phyloP scores from a whole-genome alignment of 306 rosid species.

The Hippophae rhamnoides region DNA sequence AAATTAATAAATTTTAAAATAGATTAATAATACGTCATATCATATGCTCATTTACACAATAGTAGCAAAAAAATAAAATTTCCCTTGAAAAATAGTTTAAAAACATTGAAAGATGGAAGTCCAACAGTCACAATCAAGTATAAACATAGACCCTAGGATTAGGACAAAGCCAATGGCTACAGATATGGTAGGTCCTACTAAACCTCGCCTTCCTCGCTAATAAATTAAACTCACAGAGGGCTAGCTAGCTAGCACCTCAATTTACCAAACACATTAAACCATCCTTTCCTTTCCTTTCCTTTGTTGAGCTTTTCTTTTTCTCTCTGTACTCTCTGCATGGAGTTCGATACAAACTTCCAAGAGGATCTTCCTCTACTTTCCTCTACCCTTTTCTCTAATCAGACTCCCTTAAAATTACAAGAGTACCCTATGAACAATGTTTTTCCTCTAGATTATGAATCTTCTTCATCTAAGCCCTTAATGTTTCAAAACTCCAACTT shows the following conservation, averaged over 20 bases:
- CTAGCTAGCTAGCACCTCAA: not conserved
- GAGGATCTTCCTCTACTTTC: constrained; percentile 9
- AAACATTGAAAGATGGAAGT: constrained; percentile 15
- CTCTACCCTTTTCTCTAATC: constrained; percentile 14
- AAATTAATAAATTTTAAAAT: constrained; percentile 4
- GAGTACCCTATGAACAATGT: not conserved
- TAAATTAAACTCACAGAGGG: constrained; percentile 10
- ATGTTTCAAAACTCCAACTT: constrained; percentile 16
- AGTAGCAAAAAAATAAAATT: not conserved
- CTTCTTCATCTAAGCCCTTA: constrained; percentile 10
- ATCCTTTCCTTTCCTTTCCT: constrained; percentile 13
- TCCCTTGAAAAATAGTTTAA: not conserved
- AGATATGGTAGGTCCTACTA: constrained; percentile 13
- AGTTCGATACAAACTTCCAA: constrained; percentile 16
- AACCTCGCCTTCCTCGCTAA: constrained; percentile 6
- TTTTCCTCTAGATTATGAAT: not conserved
- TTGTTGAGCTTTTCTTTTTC: constrained; percentile 15
- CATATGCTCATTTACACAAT: not conserved
- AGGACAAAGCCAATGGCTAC: not conserved
- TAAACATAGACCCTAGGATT: constrained; percentile 34
- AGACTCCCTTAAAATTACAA: constrained; percentile 18
- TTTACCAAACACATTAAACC: constrained; percentile 14
- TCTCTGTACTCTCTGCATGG: constrained; percentile 29
- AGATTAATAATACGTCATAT: not conserved
- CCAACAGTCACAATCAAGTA: constrained; percentile 31